Percentiles rank a stretch among this genome's conserved stretches.
These are phyloP conservation scores for Aureobasidium sp. DNA, from an alignment of 2,329 filamentous ascomycete genomes.

Conservation along the genomic window DNA sequence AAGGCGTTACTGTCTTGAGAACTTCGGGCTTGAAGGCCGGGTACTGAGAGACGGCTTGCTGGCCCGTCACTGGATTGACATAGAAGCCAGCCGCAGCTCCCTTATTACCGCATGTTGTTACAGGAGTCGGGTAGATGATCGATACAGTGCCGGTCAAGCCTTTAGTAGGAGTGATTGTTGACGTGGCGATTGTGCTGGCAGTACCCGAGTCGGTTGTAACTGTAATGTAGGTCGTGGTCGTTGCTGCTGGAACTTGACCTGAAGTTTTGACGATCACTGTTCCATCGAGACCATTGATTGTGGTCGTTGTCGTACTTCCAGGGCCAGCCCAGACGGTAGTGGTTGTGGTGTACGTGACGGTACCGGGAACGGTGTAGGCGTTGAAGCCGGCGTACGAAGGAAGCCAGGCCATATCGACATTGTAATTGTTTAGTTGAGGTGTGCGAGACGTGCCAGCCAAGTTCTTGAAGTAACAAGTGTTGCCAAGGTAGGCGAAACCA, in stretches of 20 bases:
- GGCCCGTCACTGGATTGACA: neutral
- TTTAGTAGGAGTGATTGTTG: neutral
- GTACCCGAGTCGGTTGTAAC: constrained; percentile 4
- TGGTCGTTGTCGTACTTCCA: constrained; percentile 1
- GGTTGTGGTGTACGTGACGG: constrained; percentile 6
- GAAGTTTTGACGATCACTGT: constrained; percentile 11
- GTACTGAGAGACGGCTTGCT: too few species aligned
- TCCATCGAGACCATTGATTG: constrained; percentile 8
- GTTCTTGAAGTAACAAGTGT: constrained; percentile 15
- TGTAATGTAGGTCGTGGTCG: constrained; percentile 9
- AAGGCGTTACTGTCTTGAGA: neutral
- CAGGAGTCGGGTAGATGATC: constrained; percentile 10
- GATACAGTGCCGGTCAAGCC: constrained; percentile 4
- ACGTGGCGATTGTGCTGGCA: constrained; percentile 6
- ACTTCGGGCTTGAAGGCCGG: constrained; percentile 10
- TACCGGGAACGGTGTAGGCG: constrained; percentile 4
- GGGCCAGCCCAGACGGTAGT: constrained; percentile 11
- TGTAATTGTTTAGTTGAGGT: constrained; percentile 11
- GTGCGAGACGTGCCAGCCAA: constrained; percentile 7
- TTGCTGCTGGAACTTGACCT: constrained; percentile 1
- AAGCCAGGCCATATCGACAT: constrained; percentile 13
- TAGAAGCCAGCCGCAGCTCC: neutral
- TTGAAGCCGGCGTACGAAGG: constrained; percentile 12
- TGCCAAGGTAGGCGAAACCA: constrained; percentile 13
- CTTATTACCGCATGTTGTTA: constrained; percentile 7